A percentile compares a stretch with the other conserved stretches of the same genome.
phyloP scores from a whole-genome alignment of 805 yeast species.

The Zygoascus biomembranicola region DNA sequence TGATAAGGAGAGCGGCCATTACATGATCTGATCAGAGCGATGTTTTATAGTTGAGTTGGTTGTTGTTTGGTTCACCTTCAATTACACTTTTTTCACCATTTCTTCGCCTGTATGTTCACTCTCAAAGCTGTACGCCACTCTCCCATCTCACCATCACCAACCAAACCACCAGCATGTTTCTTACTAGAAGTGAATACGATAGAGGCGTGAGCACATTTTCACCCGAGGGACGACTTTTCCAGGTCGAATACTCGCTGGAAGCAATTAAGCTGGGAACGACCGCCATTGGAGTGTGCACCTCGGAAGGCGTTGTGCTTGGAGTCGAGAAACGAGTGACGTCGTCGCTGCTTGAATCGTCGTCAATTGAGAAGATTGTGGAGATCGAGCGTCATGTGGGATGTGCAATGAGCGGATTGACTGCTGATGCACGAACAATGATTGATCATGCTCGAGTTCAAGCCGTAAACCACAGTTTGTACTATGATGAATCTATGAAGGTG shows the following conservation, averaged over 20 bases:
- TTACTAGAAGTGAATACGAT: conserved; percentile 98
- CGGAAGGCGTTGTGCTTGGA: conserved; percentile 92
- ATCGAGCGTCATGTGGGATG: conserved; percentile 92
- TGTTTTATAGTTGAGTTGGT: no score
- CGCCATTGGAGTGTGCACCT: conserved; percentile 92
- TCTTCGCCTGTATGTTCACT: no score
- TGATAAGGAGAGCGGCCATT: no score
- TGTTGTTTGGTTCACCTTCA: no score
- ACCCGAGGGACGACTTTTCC: conserved; percentile 97
- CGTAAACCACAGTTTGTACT: conserved; percentile 80
- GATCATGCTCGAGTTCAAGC: conserved; percentile 89
- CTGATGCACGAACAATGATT: conserved; percentile 97
- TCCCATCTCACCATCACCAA: background rate
- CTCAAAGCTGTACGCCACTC: background rate
- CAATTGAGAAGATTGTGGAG: conserved; percentile 94
- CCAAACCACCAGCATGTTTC: conserved; percentile 52
- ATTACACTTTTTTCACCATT: no score
- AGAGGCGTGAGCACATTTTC: conserved; percentile 98
- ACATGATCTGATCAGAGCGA: no score
- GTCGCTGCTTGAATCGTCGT: conserved; percentile 77
- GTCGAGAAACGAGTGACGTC: conserved; percentile 97
- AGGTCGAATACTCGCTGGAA: conserved; percentile 94
- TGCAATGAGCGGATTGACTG: conserved; percentile 98
- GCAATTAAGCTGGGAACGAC: conserved; percentile 97
- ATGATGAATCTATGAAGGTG: conserved; percentile 85